A percentile compares a stretch with the other conserved stretches of the same genome.
Evolutionary conservation across 371 early-diverging fungal species (phyloP).

Genomic region (Actinomucor elegans): DNA sequence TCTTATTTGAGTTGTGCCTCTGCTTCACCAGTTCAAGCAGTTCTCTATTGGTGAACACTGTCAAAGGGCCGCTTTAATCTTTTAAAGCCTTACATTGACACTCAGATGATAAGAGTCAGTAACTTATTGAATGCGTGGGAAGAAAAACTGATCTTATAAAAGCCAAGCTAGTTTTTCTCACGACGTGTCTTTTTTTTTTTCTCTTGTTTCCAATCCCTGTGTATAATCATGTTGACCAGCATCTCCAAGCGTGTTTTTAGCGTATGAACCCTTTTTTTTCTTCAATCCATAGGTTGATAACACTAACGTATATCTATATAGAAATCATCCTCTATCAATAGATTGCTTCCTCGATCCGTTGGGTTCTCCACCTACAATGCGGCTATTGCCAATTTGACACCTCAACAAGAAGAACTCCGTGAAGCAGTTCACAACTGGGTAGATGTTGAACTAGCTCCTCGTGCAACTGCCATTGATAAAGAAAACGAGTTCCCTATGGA

Average conservation of each 20-base stretch:
- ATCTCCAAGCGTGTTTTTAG: background rate
- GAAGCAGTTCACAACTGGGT: conserved; percentile 77
- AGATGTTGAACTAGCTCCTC: conserved; percentile 81
- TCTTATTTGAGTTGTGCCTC: too few relatives aligned
- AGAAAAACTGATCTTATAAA: background rate
- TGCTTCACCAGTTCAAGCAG: too few relatives aligned
- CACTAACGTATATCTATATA: background rate
- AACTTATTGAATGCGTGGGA: conserved; percentile 5
- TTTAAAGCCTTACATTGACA: too few relatives aligned
- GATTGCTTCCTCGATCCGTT: background rate
- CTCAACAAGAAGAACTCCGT: conserved; percentile 75
- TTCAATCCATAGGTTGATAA: background rate
- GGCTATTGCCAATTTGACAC: conserved; percentile 74
- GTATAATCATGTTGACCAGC: background rate
- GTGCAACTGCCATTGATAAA: conserved; percentile 85
- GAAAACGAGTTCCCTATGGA: conserved; percentile 89
- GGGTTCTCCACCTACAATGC: conserved; percentile 62
- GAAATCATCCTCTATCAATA: background rate
- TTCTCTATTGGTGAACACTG: too few relatives aligned
- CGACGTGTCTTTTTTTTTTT: background rate
- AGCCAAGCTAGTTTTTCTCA: conserved; percentile 1
- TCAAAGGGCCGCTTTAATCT: too few relatives aligned
- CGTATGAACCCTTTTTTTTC: background rate
- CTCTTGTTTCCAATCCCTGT: background rate
- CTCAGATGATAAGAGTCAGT: too few relatives aligned